These are phyloP conservation scores for Quercus agrifolia DNA, from an alignment of 306 rosid species.

Conservation along the genomic window DNA sequence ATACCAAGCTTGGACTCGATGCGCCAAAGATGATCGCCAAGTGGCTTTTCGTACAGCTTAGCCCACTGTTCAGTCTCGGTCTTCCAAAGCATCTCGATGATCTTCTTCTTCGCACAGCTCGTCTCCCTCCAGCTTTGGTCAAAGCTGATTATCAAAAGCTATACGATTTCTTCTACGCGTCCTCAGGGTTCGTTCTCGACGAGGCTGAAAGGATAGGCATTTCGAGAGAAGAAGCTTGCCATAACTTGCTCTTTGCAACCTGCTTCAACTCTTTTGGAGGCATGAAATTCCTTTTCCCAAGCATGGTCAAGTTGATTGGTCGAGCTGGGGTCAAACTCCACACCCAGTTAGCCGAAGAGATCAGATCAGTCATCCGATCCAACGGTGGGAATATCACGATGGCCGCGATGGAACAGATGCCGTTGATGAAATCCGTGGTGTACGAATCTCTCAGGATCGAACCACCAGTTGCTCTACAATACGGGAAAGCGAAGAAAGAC, in stretches of 20 bases:
- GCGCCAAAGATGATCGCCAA: constrained; percentile 55
- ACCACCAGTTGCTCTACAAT: constrained; percentile 80
- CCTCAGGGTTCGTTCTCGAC: constrained; percentile 44
- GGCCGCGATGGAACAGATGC: constrained; percentile 73
- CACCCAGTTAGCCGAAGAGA: constrained; percentile 55
- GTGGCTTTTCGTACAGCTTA: constrained; percentile 66
- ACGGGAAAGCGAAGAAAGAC: constrained; percentile 69
- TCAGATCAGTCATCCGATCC: constrained; percentile 48
- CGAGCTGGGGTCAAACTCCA: constrained; percentile 66
- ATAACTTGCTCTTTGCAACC: constrained; percentile 75
- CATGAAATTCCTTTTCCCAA: constrained; percentile 65
- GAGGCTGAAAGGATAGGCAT: constrained; percentile 77
- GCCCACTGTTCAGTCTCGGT: constrained; percentile 60
- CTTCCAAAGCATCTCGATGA: constrained; percentile 70
- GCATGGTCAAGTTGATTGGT: constrained; percentile 54
- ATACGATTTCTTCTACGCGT: constrained; percentile 65
- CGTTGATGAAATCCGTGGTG: constrained; percentile 76
- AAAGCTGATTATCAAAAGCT: constrained; percentile 64
- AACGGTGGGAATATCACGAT: constrained; percentile 66
- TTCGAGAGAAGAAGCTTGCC: constrained; percentile 82
- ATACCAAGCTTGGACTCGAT: constrained; percentile 50
- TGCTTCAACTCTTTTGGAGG: constrained; percentile 90
- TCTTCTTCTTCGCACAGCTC: constrained; percentile 45
- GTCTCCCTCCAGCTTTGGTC: constrained; percentile 52
- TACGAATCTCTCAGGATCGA: constrained; percentile 77